These are phyloP conservation scores for Tuber indicum DNA, from an alignment of 495 filamentous ascomycete genomes.

Conservation along the genomic window DNA sequence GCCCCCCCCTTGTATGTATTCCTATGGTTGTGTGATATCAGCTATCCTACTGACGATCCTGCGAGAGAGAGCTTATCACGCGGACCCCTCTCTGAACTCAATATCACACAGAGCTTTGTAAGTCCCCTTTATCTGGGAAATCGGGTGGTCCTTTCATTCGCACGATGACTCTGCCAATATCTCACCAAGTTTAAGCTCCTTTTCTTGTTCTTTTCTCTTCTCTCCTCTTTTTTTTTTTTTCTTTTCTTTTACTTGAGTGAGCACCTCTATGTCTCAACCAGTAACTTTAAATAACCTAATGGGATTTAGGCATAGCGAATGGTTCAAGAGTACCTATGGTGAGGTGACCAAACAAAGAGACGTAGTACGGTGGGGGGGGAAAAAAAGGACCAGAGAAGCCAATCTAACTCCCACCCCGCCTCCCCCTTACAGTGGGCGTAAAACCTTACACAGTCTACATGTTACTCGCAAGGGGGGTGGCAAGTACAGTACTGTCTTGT, in stretches of 20 bases:
- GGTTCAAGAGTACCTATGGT: not conserved
- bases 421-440: not conserved
- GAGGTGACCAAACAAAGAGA: not conserved
- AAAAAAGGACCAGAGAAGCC: not conserved
- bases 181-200: not conserved
- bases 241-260: not conserved
- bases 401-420: too few species aligned
- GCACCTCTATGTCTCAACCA: not conserved
- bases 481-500: too few species aligned
- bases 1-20: too few species aligned
- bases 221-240: not conserved
- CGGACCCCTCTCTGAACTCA: too few species aligned
- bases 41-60: too few species aligned
- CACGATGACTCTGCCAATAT: not conserved
- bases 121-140: not conserved
- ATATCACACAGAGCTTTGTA: too few species aligned
- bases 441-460: not conserved
- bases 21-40: too few species aligned
- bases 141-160: not conserved
- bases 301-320: not conserved
- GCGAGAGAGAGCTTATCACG: too few species aligned
- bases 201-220: not conserved
- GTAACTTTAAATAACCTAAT: not conserved
- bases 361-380: not conserved
- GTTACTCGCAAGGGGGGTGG: not conserved